phyloP scores from a whole-genome alignment of 83 land plant genomes.

The Picea abies region DNA sequence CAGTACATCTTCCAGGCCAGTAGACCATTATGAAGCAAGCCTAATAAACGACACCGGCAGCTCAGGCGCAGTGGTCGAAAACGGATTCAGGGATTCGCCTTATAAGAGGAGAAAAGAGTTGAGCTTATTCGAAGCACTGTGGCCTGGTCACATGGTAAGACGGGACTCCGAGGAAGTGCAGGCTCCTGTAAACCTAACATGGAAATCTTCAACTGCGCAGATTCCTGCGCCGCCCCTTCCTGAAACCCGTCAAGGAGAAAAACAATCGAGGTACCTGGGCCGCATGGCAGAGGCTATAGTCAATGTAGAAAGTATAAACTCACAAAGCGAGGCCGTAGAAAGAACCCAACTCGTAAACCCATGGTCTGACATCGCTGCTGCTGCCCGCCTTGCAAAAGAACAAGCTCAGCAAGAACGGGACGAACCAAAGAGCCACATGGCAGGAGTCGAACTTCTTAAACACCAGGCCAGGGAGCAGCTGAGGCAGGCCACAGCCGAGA shows the following conservation, averaged over 20 bases:
- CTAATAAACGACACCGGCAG: neutral
- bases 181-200: neutral
- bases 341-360: neutral
- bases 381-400: neutral
- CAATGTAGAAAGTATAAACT: slow-evolving; percentile 9
- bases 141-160: neutral
- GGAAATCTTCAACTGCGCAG: neutral
- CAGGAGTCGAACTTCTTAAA: slow-evolving; percentile 8
- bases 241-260: too few relatives aligned
- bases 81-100: neutral
- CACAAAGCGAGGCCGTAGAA: neutral
- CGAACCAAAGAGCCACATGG: slow-evolving; percentile 15
- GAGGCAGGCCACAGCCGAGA: slow-evolving; percentile 54
- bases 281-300: too few relatives aligned
- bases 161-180: neutral
- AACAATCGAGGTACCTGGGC: too few relatives aligned
- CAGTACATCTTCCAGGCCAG: neutral
- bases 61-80: neutral
- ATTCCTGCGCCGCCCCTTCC: neutral
- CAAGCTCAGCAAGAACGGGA: slow-evolving; percentile 18
- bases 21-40: neutral
- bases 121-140: neutral
- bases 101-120: neutral
- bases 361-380: slow-evolving; percentile 24
- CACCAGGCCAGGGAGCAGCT: slow-evolving; percentile 53